These are phyloP conservation scores for Cryptococcus sp. DNA, from an alignment of 1,284 basidiomycete genomes.

Conservation along the genomic window DNA sequence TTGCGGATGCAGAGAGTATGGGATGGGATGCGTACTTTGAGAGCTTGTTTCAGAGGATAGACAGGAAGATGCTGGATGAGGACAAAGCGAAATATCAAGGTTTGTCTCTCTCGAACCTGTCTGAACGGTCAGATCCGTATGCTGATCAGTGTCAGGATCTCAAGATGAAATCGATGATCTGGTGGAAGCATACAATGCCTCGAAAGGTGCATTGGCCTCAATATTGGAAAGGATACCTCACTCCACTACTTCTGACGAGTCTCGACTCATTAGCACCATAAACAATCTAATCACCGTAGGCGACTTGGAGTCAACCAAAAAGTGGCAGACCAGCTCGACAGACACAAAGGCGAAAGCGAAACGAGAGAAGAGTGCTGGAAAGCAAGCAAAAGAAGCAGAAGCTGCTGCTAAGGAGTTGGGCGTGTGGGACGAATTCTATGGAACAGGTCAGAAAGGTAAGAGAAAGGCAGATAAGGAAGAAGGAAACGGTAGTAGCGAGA, in stretches of 20 bases:
- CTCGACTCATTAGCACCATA: conserved; percentile 69
- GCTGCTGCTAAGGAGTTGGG: conserved; percentile 78
- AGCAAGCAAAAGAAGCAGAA: conserved; percentile 82
- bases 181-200: conserved; percentile 63
- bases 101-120: conserved; percentile 34
- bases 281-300: conserved; percentile 60
- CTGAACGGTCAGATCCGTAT: neutral
- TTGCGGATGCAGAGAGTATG: conserved; percentile 65
- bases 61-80: conserved; percentile 76
- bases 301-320: conserved; percentile 56
- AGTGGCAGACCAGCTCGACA: conserved; percentile 63
- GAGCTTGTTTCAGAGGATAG: conserved; percentile 79
- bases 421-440: conserved; percentile 93
- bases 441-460: conserved; percentile 65
- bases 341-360: conserved; percentile 72
- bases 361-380: conserved; percentile 66
- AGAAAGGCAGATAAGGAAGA: conserved; percentile 52
- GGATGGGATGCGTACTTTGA: conserved; percentile 93
- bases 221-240: conserved; percentile 83
- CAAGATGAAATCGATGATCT: conserved; percentile 75
- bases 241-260: conserved; percentile 72
- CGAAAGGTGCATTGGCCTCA: conserved; percentile 64
- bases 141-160: conserved; percentile 57
- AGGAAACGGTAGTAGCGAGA: conserved; percentile 57
- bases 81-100: conserved; percentile 90